Evolutionary conservation across 306 rosid species (phyloP).

Genomic region (Ormosia emarginata): DNA sequence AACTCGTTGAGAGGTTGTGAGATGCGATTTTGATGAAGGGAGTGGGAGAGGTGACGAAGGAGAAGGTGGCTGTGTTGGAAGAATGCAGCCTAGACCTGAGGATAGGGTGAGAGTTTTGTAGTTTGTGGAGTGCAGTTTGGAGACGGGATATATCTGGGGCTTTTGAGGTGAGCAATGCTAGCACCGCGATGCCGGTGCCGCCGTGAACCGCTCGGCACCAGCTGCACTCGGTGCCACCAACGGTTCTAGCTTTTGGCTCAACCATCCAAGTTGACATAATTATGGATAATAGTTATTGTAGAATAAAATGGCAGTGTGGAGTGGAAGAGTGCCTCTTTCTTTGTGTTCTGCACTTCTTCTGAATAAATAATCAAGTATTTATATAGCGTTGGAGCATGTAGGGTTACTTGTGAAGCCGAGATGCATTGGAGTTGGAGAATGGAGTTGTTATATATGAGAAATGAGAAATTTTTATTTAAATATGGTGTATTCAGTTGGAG

Average conservation of each 20-base stretch:
- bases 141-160: conserved; percentile 11
- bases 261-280: neutral
- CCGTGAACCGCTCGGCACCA: conserved; percentile 55
- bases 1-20: neutral
- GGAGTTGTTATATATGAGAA: no score
- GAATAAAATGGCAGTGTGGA: neutral
- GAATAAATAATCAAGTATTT: no score
- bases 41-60: conserved; percentile 31
- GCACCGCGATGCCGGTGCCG: conserved; percentile 55
- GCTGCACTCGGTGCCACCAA: conserved; percentile 43
- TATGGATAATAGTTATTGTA: neutral
- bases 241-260: conserved; percentile 9
- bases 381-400: no score
- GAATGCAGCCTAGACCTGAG: conserved; percentile 46
- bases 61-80: conserved; percentile 1
- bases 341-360: neutral
- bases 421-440: no score
- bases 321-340: neutral
- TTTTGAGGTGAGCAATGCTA: conserved; percentile 36
- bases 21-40: conserved; percentile 34
- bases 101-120: conserved; percentile 58
- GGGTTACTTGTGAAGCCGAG: no score
- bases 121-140: conserved; percentile 38
- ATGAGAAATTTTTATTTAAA: no score
- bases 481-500: no score